phyloP scores from a whole-genome alignment of 352 stramenopile species.

The Globisporangium spinosum region DNA sequence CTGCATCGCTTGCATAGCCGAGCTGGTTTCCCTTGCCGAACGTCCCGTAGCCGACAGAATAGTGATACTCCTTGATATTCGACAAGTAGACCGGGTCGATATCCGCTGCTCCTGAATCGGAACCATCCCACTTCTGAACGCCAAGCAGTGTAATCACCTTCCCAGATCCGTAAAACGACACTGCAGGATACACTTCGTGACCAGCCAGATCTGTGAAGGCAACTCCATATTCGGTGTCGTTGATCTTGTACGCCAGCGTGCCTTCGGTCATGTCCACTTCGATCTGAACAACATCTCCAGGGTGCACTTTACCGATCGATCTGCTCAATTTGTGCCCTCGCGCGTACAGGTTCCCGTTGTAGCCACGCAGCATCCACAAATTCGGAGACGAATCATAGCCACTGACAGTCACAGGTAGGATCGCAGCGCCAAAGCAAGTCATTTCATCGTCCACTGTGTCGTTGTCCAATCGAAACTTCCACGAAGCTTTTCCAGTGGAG shows the following conservation, averaged over 20 bases:
- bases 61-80: slow-evolving; percentile 76
- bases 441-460: slow-evolving; percentile 90
- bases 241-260: slow-evolving; percentile 87
- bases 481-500: slow-evolving; percentile 72
- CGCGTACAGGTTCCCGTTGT: slow-evolving; percentile 90
- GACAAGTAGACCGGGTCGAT: slow-evolving; percentile 69
- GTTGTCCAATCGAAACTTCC: slow-evolving; percentile 86
- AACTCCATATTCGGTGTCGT: slow-evolving; percentile 84
- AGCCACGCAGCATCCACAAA: slow-evolving; percentile 90
- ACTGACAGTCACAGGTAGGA: slow-evolving; percentile 82
- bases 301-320: slow-evolving; percentile 87
- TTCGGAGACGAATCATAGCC: slow-evolving; percentile 89
- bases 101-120: slow-evolving; percentile 21
- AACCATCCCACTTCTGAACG: slow-evolving; percentile 78
- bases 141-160: slow-evolving; percentile 83
- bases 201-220: slow-evolving; percentile 81
- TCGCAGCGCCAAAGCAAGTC: slow-evolving; percentile 89
- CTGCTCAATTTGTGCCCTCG: slow-evolving; percentile 83
- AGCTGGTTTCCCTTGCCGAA: slow-evolving; percentile 73
- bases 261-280: slow-evolving; percentile 88
- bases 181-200: slow-evolving; percentile 82
- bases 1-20: slow-evolving; percentile 63
- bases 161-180: slow-evolving; percentile 88
- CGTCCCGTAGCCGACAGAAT: slow-evolving; percentile 72
- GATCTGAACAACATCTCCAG: slow-evolving; percentile 84